Base-by-base conservation (phyloP, 1,284 basidiomycete genomes). In the Volvariella volvacea region DNA sequence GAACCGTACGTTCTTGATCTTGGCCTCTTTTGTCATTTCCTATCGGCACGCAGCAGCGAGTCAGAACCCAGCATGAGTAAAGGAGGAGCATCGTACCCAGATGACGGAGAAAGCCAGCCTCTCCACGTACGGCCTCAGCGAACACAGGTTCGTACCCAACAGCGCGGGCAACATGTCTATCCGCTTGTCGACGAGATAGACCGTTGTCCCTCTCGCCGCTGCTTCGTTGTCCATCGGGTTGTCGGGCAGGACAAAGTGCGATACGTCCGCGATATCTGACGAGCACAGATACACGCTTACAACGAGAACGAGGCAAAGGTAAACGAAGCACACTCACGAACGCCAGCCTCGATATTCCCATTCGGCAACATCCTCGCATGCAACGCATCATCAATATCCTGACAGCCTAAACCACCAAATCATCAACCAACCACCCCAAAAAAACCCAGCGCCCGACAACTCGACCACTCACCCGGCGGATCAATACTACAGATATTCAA, bases 301-400 rank as follows among this genome's bases (percentile, higher is more conserved):
- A 10, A 3, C 25, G 19, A 42, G 40, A 19, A 37, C 31, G 39
- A 14, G 39, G 16, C 15, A 37, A 15, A 30, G 9, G 34, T 39
- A 28, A 14, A 17, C 22, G 41, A 3, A n/a, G n/a, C n/a, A n/a
- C n/a, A 88, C 92, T 75, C 57, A 96, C 92, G 95, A 52, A 99
- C 96, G 42, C 96, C 96, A 22, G 93, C 93, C 62, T 99, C 91
- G 50, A 98, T 90, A 62, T 96, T 94, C 2, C 95, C 95, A 57
- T 96, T 97, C 0, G 92, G 83, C 21, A 99, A 69, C 39, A 65
- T 72, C 43, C 87, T 78, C 7, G 96, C 96, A 64, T 99, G 96
- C n/a, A 99, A 68, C 0, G 96, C 96, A 63, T 99, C 96, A 60
- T 99, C 96, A 36, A 99, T 99, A 66, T 99, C 96, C 60, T 97